These are phyloP conservation scores for Metschnikowia hibisci DNA, from an alignment of 805 yeast genomes.

Conservation along the genomic window DNA sequence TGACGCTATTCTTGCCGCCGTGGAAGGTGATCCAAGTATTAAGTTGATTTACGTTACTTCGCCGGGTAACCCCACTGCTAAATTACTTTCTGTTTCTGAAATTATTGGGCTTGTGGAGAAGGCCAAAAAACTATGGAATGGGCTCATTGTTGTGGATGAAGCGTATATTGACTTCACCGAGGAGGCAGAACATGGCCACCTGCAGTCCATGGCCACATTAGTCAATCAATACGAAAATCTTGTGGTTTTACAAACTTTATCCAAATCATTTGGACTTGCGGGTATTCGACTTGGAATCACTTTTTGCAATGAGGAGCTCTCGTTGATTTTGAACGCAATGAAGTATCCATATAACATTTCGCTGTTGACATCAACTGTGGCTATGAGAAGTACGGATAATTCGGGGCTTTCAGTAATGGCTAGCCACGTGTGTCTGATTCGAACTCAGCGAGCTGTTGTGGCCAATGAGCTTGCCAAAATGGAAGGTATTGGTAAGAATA, in stretches of 20 bases:
- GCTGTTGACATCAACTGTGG: conserved; percentile 70
- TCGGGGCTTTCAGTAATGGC: conserved; percentile 61
- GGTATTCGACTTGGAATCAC: conserved; percentile 89
- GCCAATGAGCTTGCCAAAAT: conserved; percentile 51
- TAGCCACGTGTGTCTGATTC: conserved; percentile 45
- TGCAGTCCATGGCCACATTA: conserved; percentile 69
- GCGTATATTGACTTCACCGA: conserved; percentile 83
- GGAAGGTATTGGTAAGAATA: conserved; percentile 62
- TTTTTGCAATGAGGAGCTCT: conserved; percentile 55
- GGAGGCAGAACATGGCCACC: conserved; percentile 15
- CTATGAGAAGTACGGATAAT: conserved; percentile 62
- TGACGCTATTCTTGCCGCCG: conserved; percentile 47
- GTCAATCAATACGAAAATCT: conserved; percentile 80
- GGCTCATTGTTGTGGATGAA: conserved; percentile 84
- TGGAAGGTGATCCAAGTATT: conserved; percentile 56
- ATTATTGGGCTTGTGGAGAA: conserved; percentile 41
- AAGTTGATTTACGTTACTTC: conserved; percentile 83
- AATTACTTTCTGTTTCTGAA: conserved; percentile 43
- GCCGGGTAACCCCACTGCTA: conserved; percentile 96
- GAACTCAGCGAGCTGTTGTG: conserved; percentile 52
- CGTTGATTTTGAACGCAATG: conserved; percentile 75
- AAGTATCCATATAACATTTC: conserved; percentile 96
- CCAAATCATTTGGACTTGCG: conserved; percentile 95
- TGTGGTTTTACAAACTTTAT: conserved; percentile 85
- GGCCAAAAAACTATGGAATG: conserved; percentile 57